These are phyloP conservation scores for Hemileccinum hortonii DNA, from an alignment of 1,284 basidiomycete species.

Conservation along the genomic window DNA sequence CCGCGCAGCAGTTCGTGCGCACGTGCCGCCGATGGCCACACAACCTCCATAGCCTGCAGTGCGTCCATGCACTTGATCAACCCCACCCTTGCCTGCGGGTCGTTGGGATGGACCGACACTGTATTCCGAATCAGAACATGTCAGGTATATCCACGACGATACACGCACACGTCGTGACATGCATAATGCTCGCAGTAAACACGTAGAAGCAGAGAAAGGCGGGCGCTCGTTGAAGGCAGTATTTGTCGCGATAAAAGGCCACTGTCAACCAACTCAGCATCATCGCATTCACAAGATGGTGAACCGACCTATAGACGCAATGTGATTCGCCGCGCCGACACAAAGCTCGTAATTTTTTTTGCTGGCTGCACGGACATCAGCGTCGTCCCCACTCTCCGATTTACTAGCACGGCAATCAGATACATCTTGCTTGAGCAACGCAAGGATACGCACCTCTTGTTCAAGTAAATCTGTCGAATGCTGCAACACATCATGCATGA, in stretches of 20 bases:
- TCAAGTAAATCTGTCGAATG: slow-evolving; percentile 27
- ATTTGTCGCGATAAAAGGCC: slow-evolving; percentile 59
- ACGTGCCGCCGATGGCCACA: slow-evolving; percentile 77
- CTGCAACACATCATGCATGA: slow-evolving; percentile 10
- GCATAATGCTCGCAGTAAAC: slow-evolving; percentile 83
- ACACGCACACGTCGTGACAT: slow-evolving; percentile 59
- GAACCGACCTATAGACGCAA: slow-evolving; percentile 66
- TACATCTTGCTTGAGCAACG: slow-evolving; percentile 17
- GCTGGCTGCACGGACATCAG: slow-evolving; percentile 51
- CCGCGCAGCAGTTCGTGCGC: slow-evolving; percentile 73
- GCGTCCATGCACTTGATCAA: slow-evolving; percentile 69
- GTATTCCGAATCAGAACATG: too few species aligned
- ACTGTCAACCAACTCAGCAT: slow-evolving; percentile 37
- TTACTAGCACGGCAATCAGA: slow-evolving; percentile 18
- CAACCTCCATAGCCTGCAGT: slow-evolving; percentile 65
- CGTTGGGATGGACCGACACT: slow-evolving; percentile 59
- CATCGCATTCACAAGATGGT: background rate
- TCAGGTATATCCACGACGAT: background rate
- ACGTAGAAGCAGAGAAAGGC: slow-evolving; percentile 81
- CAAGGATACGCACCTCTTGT: slow-evolving; percentile 29
- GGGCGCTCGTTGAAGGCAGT: slow-evolving; percentile 61
- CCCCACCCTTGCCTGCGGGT: slow-evolving; percentile 67
- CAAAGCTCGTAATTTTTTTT: slow-evolving; percentile 70
- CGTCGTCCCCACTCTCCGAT: slow-evolving; percentile 44
- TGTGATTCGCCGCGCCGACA: slow-evolving; percentile 76